Evolutionary conservation across 345 rosid species (phyloP).

Genomic region (Jatropha curcas): DNA sequence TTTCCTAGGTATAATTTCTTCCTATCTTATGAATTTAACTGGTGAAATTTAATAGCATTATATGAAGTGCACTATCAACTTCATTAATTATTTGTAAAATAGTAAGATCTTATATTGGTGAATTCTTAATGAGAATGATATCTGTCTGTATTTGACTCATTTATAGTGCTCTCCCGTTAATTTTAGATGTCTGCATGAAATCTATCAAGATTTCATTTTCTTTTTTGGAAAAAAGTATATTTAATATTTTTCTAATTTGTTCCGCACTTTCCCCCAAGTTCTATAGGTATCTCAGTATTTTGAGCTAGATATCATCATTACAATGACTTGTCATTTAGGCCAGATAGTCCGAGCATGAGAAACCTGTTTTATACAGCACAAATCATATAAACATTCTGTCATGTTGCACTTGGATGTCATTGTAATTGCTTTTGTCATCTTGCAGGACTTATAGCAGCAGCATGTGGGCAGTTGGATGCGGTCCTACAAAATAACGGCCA

Average conservation of each 20-base stretch:
- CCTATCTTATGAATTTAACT: background rate
- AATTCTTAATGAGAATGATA: background rate
- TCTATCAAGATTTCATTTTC: background rate
- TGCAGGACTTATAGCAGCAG: constrained; percentile 70
- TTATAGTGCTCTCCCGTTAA: background rate
- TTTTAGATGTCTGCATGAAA: constrained; percentile 1
- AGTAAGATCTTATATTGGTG: background rate
- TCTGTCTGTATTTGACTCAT: background rate
- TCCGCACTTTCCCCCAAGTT: background rate
- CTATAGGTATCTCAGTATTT: background rate
- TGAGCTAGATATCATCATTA: background rate
- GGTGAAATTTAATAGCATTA: background rate
- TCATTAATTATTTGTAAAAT: background rate
- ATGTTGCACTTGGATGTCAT: background rate
- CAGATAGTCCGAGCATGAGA: background rate
- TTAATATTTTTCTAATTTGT: no score
- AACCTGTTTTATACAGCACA: background rate
- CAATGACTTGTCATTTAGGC: background rate
- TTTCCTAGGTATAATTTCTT: constrained; percentile 62
- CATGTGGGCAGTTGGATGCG: constrained; percentile 59
- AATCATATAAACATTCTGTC: background rate
- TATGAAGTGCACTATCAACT: background rate
- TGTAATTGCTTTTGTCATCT: background rate
- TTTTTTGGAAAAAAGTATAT: no score
- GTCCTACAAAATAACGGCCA: constrained; percentile 38